Conservation (phyloP, 345 rosid species). For the Melaleuca quinquenervia region DNA sequence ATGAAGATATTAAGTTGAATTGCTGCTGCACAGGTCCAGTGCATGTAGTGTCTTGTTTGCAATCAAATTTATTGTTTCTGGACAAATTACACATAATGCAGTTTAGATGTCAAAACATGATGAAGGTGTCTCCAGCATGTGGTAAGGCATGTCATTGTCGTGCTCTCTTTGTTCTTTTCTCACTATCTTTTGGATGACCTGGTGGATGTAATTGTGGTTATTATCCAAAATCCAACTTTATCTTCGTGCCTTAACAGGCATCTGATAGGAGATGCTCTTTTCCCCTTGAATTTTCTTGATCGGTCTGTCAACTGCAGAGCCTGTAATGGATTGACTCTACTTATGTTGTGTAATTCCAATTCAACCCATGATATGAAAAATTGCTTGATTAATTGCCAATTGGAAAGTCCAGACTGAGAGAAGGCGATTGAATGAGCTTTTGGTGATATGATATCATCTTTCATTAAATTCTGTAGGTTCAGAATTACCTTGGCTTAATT, state of each 20-base stretch:
- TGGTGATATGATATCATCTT: neutral
- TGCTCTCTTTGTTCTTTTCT: neutral
- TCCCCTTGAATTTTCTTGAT: neutral
- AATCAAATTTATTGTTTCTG: neutral
- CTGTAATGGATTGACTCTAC: neutral
- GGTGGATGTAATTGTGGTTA: neutral
- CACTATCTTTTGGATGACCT: neutral
- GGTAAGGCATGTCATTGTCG: neutral
- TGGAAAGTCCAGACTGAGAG: neutral
- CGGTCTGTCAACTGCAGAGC: neutral
- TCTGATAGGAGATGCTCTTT: neutral
- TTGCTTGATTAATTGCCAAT: neutral
- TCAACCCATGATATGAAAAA: neutral
- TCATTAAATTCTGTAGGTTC: neutral
- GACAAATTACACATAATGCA: neutral
- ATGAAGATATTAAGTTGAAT: neutral
- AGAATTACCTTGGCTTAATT: neutral
- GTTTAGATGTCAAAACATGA: neutral
- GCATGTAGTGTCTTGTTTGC: neutral
- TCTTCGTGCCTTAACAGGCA: neutral
- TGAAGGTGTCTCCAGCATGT: neutral
- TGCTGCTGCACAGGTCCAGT: neutral
- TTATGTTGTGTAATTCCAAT: neutral
- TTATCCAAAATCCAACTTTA: neutral
- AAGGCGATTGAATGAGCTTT: neutral